Evolutionary conservation across 2,329 filamentous ascomycete species (phyloP).

Genomic region (Diaporthe capsici): DNA sequence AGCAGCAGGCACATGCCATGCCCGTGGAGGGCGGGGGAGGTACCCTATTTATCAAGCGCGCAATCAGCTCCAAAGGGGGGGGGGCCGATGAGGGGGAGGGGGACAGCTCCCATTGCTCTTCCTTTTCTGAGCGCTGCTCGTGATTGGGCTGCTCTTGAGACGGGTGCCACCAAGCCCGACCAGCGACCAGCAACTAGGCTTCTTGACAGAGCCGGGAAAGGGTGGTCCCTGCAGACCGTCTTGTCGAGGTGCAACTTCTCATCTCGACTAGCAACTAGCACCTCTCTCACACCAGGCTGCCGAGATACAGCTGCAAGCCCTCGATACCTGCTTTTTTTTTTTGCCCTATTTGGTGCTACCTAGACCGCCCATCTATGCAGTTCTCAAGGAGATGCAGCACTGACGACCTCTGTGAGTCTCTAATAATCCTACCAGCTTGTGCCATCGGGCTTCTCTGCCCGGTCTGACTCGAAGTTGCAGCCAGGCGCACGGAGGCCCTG

Average conservation of each 20-base stretch:
- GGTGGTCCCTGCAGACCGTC: slow-evolving; percentile 36
- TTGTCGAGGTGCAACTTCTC: slow-evolving; percentile 12
- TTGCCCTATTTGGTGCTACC: background rate
- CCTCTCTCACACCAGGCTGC: background rate
- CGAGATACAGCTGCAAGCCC: background rate
- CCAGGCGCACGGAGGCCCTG: slow-evolving; percentile 1
- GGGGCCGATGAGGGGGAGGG: slow-evolving; percentile 9
- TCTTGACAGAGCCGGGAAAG: slow-evolving; percentile 16
- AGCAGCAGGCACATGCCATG: slow-evolving; percentile 48
- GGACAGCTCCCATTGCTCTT: slow-evolving; percentile 20
- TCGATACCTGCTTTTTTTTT: background rate
- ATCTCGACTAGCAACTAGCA: slow-evolving; percentile 24
- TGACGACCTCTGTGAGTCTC: background rate
- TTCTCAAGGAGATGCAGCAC: background rate
- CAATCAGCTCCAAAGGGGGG: slow-evolving; percentile 42
- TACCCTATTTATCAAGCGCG: slow-evolving; percentile 54
- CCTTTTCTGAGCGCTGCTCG: background rate
- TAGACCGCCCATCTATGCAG: background rate
- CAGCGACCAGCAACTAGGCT: background rate
- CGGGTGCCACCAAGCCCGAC: slow-evolving; percentile 29
- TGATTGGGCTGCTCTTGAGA: slow-evolving; percentile 29
- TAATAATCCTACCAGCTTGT: background rate
- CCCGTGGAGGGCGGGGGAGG: slow-evolving; percentile 49
- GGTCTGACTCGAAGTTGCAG: slow-evolving; percentile 28
- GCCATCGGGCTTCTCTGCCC: background rate